These are phyloP conservation scores for Phylloporus sp. DNA, from an alignment of 768 basidiomycete genomes.

Conservation along the genomic window DNA sequence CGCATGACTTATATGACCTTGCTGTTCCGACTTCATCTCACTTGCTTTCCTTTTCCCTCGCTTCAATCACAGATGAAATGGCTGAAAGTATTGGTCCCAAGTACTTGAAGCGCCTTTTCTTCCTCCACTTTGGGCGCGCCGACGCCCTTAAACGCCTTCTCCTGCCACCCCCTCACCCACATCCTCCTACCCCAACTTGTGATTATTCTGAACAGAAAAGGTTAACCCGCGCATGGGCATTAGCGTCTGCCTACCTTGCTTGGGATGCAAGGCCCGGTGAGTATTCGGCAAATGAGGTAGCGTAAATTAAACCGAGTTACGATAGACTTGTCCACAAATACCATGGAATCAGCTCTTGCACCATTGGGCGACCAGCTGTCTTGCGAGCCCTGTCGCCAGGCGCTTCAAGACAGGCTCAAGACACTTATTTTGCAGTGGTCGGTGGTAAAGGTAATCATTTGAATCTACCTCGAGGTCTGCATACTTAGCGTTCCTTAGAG, in stretches of 20 bases:
- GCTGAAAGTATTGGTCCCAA: slow-evolving; percentile 66
- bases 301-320: slow-evolving; percentile 1
- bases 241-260: slow-evolving; percentile 77
- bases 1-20: slow-evolving; percentile 63
- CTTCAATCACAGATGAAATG: slow-evolving; percentile 66
- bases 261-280: slow-evolving; percentile 81
- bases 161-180: slow-evolving; percentile 69
- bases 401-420: slow-evolving; percentile 63
- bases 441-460: slow-evolving; percentile 56
- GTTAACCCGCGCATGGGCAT: slow-evolving; percentile 75
- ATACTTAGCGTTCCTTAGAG: slow-evolving; percentile 35
- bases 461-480: background rate
- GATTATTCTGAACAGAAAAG: slow-evolving; percentile 77
- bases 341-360: slow-evolving; percentile 68
- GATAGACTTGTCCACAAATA: slow-evolving; percentile 66
- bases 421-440: slow-evolving; percentile 74
- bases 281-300: slow-evolving; percentile 13
- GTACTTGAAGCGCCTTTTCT: slow-evolving; percentile 79
- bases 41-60: slow-evolving; percentile 66
- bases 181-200: slow-evolving; percentile 64
- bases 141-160: slow-evolving; percentile 81
- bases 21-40: slow-evolving; percentile 74
- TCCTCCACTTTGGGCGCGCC: slow-evolving; percentile 76
- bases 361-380: slow-evolving; percentile 66
- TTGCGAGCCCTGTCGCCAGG: slow-evolving; percentile 64